phyloP scores from a whole-genome alignment of 768 basidiomycete species.

The Russula sp. region DNA sequence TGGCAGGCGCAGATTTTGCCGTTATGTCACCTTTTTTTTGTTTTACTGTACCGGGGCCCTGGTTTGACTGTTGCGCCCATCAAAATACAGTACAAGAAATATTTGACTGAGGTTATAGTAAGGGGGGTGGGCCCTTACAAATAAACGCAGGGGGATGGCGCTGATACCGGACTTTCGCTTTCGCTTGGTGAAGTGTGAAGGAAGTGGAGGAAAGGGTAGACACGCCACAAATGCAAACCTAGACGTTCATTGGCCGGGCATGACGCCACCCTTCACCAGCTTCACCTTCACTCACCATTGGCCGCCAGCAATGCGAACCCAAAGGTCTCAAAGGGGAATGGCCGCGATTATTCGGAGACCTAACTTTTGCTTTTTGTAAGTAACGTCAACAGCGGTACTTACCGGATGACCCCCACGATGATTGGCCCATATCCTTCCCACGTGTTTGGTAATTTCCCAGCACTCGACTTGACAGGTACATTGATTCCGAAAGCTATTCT shows the following conservation, averaged over 20 bases:
- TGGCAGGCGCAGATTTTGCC: not conserved
- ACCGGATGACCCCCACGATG: not conserved
- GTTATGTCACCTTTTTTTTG: not conserved
- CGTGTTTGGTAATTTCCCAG: not conserved
- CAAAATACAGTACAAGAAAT: not conserved
- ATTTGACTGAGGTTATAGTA: not conserved
- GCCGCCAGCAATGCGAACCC: not conserved
- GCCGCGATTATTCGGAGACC: constrained; percentile 21
- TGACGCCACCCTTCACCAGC: not conserved
- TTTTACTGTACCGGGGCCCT: not conserved
- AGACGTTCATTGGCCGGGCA: not conserved
- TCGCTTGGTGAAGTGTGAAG: constrained; percentile 3
- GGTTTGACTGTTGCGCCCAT: not conserved
- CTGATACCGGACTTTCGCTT: not conserved
- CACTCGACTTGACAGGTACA: not conserved
- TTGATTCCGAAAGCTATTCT: not conserved
- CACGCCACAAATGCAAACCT: not conserved
- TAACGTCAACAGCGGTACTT: not conserved
- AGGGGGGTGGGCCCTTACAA: not conserved
- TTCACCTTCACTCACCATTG: not conserved
- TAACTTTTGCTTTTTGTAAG: constrained; percentile 1
- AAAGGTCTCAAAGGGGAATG: constrained; percentile 17
- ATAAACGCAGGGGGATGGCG: not conserved
- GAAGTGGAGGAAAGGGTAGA: not conserved
- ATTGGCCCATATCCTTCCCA: no score